These are phyloP conservation scores for Brasenia schreberi DNA, from an alignment of 164 flowering plant genomes.

Conservation along the genomic window DNA sequence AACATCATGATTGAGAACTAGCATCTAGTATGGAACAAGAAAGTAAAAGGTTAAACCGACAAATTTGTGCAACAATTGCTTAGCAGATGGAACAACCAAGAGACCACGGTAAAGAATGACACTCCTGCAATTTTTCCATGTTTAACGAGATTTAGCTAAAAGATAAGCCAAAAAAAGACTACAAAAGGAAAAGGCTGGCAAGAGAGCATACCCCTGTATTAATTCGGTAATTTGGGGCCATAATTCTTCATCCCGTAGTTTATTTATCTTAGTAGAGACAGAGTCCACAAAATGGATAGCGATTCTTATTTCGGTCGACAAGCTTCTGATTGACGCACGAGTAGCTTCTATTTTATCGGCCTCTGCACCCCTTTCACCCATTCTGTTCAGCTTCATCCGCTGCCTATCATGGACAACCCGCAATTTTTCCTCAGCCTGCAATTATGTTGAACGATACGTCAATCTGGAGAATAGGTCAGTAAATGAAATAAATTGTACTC, in stretches of 20 bases:
- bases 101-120: too few species aligned
- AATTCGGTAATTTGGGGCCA: conserved; percentile 81
- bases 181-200: too few species aligned
- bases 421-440: conserved; percentile 93
- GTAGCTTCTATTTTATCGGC: conserved; percentile 57
- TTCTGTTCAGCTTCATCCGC: conserved; percentile 37
- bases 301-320: conserved; percentile 76
- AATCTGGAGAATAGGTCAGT: too few species aligned
- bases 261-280: conserved; percentile 65
- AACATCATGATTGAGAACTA: too few species aligned
- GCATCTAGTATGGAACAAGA: too few species aligned
- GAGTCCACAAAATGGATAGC: conserved; percentile 88
- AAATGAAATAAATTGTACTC: too few species aligned
- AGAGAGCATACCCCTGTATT: conserved; percentile 59
- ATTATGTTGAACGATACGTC: too few species aligned
- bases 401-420: conserved; percentile 67
- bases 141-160: neutral
- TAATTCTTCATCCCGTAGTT: conserved; percentile 86
- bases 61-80: too few species aligned
- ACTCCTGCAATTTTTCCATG: too few species aligned
- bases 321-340: conserved; percentile 37
- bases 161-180: neutral
- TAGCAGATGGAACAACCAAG: too few species aligned
- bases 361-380: conserved; percentile 84
- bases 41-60: too few species aligned